A percentile compares a stretch with the other conserved stretches of the same genome.
phyloP scores from a whole-genome alignment of 2,329 filamentous ascomycete species.

The Mycocentrospora acerina region DNA sequence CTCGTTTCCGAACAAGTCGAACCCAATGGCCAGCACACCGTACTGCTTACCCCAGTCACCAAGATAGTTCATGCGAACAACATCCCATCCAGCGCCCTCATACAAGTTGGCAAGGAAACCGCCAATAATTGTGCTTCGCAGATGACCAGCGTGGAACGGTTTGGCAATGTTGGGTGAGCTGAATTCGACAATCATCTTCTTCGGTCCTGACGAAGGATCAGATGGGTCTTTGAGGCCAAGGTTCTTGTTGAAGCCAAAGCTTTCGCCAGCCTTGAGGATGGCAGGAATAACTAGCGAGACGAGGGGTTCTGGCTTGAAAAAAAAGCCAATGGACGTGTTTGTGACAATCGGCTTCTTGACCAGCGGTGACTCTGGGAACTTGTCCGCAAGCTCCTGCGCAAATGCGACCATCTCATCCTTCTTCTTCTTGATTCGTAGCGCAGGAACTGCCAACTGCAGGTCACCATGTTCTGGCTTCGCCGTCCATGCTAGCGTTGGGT shows the following conservation, averaged over 20 bases:
- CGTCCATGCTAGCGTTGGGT: slow-evolving; percentile 76
- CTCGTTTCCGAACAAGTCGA: slow-evolving; percentile 73
- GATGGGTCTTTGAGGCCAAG: slow-evolving; percentile 62
- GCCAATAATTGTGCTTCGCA: slow-evolving; percentile 76
- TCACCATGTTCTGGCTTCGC: slow-evolving; percentile 80
- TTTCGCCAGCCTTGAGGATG: slow-evolving; percentile 62
- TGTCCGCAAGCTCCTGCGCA: slow-evolving; percentile 56
- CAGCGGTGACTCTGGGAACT: slow-evolving; percentile 73
- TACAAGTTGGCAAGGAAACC: slow-evolving; percentile 72
- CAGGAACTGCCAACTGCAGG: slow-evolving; percentile 73
- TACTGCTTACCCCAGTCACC: slow-evolving; percentile 80
- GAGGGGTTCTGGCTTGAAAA: slow-evolving; percentile 71
- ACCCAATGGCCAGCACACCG: slow-evolving; percentile 71
- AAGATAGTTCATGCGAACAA: slow-evolving; percentile 71
- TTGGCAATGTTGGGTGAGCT: slow-evolving; percentile 86
- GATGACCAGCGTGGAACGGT: slow-evolving; percentile 74
- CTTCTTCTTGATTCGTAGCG: slow-evolving; percentile 71
- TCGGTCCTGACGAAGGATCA: slow-evolving; percentile 62
- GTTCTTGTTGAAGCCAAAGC: slow-evolving; percentile 65
- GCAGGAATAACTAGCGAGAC: slow-evolving; percentile 67
- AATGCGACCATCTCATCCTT: slow-evolving; percentile 60
- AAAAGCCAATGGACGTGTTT: slow-evolving; percentile 75
- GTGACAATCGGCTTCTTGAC: slow-evolving; percentile 68
- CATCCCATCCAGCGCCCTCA: slow-evolving; percentile 68
- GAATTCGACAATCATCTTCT: slow-evolving; percentile 76